Evolutionary conservation across 1,139 yeast genomes (phyloP), one percentile per base, ranked within the genome.

Genomic region (Meyerozyma athensensis): DNA sequence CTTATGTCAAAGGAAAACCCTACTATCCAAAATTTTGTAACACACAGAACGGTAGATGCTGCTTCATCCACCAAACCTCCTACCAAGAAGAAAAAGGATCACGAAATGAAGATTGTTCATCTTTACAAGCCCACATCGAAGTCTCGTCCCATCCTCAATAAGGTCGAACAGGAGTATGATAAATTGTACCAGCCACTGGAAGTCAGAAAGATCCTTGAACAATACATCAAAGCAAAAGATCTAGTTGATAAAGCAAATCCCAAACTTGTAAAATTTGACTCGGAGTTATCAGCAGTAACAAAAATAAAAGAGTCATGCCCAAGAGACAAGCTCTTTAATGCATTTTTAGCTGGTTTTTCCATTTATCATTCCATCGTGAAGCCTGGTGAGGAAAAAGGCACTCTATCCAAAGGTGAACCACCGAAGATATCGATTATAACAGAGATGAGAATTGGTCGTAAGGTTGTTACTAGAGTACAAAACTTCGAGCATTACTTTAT

Each of bases 391-490:
- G 65, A 57, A n/a, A 60, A 59, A 26, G 60, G 61, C 19, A 56
- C 62, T 26, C 71, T 79, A 6, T 51, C 52, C 18, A 83, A 73
- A 47, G 97, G 97, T 1, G 61, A 65, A 2, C 69, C 83, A 1
- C 96, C 96, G 7, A 73, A 67, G 34, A 72, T 92, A 22, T 62
- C 72, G 30, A 74, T 92, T 14, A 61, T 79, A 7, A 81, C 90
- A 7, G 95, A 86, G 56, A 74, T 79, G 47, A 84, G 86, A 48
- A 81, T 86, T 41, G 96, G 97, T 0, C 72, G 95, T 42, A 90
- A 89, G 54, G 71, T 82, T 5, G 76, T 87, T 14, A 90, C 97
- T 0, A 70, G 80, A 35, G 75, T 90, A 0, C 65, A 74, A 19
- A 82, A 86, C 43, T 71, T 85, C 46, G 96, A 86, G 46, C 65